Conservation (phyloP, 371 early-diverging fungal species). For the Mortierella sp. region DNA sequence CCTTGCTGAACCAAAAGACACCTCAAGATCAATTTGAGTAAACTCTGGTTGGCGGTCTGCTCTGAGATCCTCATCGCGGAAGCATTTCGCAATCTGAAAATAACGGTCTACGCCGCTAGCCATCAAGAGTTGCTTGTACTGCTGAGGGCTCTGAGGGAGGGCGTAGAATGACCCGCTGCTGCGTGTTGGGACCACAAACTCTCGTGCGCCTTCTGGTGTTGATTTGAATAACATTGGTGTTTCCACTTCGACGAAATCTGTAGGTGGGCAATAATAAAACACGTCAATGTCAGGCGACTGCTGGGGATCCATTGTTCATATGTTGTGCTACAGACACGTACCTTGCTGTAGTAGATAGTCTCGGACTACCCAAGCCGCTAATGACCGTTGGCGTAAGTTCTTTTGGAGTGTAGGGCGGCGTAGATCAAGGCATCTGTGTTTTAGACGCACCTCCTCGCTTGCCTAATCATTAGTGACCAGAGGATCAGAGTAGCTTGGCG, state of each 20-base stretch:
- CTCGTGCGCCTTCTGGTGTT: slow-evolving; percentile 96
- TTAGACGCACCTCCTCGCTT: slow-evolving; percentile 84
- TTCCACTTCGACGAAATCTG: slow-evolving; percentile 92
- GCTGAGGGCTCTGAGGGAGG: slow-evolving; percentile 94
- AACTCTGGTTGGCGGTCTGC: slow-evolving; percentile 96
- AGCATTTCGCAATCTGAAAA: slow-evolving; percentile 95
- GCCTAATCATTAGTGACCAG: slow-evolving; percentile 61
- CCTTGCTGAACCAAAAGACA: slow-evolving; percentile 81
- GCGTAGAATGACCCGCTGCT: slow-evolving; percentile 84
- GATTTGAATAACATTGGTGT: slow-evolving; percentile 93
- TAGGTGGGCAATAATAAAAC: not conserved
- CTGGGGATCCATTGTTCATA: too few relatives aligned
- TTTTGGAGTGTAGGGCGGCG: slow-evolving; percentile 81
- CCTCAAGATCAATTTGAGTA: slow-evolving; percentile 94
- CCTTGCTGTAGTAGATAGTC: slow-evolving; percentile 58
- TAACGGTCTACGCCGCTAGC: slow-evolving; percentile 91
- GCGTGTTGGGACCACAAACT: slow-evolving; percentile 94
- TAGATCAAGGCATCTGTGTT: slow-evolving; percentile 86
- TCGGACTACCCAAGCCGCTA: slow-evolving; percentile 74
- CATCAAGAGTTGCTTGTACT: slow-evolving; percentile 95
- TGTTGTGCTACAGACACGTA: not conserved
- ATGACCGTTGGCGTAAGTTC: slow-evolving; percentile 80
- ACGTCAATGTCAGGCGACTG: not conserved
- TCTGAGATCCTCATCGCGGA: slow-evolving; percentile 91
- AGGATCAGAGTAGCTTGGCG: too few relatives aligned